Evolutionary conservation across 768 basidiomycete genomes (phyloP).

Genomic region (Naganishia onofrii): DNA sequence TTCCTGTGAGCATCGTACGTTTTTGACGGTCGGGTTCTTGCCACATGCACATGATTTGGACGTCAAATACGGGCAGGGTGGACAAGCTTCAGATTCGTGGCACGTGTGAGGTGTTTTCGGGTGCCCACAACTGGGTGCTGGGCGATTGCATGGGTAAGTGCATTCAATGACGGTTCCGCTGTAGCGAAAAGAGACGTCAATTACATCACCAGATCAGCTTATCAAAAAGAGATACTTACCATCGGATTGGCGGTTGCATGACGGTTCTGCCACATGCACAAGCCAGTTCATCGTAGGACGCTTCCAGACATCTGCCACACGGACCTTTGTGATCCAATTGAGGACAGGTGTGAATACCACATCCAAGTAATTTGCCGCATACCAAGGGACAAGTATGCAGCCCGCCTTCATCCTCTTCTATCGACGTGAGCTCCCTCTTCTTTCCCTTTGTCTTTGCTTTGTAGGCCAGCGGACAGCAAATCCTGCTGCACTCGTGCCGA

Average conservation of each 20-base stretch:
- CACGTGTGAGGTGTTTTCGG: constrained; percentile 72
- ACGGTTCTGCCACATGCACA: constrained; percentile 85
- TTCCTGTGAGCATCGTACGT: constrained; percentile 80
- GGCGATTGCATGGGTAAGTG: constrained; percentile 71
- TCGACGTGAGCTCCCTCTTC: constrained; percentile 55
- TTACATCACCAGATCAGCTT: neutral
- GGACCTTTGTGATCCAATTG: constrained; percentile 74
- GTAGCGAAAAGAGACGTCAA: neutral
- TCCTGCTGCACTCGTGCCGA: constrained; percentile 74
- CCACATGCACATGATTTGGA: constrained; percentile 82
- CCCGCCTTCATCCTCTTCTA: constrained; percentile 63
- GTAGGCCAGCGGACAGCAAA: constrained; percentile 83
- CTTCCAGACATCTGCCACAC: constrained; percentile 79
- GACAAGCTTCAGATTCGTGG: constrained; percentile 74
- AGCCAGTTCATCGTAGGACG: constrained; percentile 85
- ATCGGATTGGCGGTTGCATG: constrained; percentile 81
- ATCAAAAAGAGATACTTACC: constrained; percentile 56
- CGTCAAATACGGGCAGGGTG: constrained; percentile 80
- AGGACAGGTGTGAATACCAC: constrained; percentile 77
- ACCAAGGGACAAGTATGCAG: constrained; percentile 80
- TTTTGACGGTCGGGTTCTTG: constrained; percentile 68
- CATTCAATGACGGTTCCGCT: constrained; percentile 62
- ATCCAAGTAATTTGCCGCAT: constrained; percentile 66
- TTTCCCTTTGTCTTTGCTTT: constrained; percentile 65
- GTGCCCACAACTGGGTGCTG: constrained; percentile 76